Evolutionary conservation across 2,329 filamentous ascomycete species (phyloP), one percentile per base, ranked within the genome.

Genomic region (Polytolypa hystricis): DNA sequence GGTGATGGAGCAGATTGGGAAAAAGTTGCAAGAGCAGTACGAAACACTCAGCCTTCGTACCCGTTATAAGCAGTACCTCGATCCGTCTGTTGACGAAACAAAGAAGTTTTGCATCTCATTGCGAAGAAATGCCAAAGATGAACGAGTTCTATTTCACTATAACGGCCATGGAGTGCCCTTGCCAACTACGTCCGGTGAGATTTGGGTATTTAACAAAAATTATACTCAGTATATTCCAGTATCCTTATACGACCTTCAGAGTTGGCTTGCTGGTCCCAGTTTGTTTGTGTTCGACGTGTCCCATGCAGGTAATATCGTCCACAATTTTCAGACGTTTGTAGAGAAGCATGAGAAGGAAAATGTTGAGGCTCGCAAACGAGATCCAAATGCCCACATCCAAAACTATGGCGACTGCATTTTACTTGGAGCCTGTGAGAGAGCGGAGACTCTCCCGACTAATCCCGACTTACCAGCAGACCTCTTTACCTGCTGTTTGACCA

Each of bases 211-310:
- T 60, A 98, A 98, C 62, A 89, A 91, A 50, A 96, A 85, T 48
- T 98, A 95, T 57, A 98, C 91, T 0, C 91, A 98, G 61, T 98
- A 98, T 56, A 98, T 98, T 28, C 91, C 91, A 0, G 84, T 98
- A 29, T 94, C 89, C 1, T 67, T 98, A 6, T 95, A 93, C 52
- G 91, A 98, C 55, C 65, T 98, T 30, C 89, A 96, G 60, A 81
- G 84, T 40, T 98, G 91, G 91, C 75, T 98, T 5, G 86, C 89
- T 43, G 89, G 87, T 0, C 91, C 91, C 0, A 94, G 87, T 42
- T 79, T 98, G 29, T 98, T 93, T 54, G 91, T 98, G 21, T 98
- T 93, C 73, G 91, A 98, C 61, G 95, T 91, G 53, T 95, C 89
- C 11, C 86, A 94, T 60, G 87, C 91, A 1, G 91, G 89, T 5